A percentile compares a stretch with the other conserved stretches of the same genome.
These are phyloP conservation scores for Globisporangium ultimum DNA, from an alignment of 352 stramenopile genomes.

Conservation along the genomic window DNA sequence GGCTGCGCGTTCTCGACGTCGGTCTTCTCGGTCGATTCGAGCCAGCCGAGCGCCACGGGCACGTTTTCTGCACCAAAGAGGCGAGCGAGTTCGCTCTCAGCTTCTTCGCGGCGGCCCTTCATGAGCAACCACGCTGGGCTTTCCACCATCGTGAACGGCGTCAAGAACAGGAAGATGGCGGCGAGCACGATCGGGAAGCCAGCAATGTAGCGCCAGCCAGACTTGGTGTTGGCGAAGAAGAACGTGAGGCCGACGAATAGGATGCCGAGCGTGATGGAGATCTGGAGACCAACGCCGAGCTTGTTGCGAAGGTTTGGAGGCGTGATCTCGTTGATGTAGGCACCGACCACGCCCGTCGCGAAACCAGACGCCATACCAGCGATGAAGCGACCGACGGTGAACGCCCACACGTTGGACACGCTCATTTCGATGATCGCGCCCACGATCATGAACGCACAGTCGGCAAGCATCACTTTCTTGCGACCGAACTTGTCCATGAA, in stretches of 20 bases:
- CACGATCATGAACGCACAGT: slow-evolving; percentile 35
- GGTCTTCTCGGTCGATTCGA: slow-evolving; percentile 15
- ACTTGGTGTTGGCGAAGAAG: slow-evolving; percentile 42
- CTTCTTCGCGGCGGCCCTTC: slow-evolving; percentile 17
- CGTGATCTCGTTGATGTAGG: slow-evolving; percentile 50
- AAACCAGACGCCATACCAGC: slow-evolving; percentile 41
- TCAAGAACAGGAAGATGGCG: slow-evolving; percentile 28
- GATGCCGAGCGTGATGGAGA: slow-evolving; percentile 43
- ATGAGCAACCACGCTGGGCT: slow-evolving; percentile 44
- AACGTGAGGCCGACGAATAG: slow-evolving; percentile 42
- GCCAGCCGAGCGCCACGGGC: slow-evolving; percentile 27
- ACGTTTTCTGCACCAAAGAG: slow-evolving; percentile 36
- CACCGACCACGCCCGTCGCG: slow-evolving; percentile 27
- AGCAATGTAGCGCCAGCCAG: slow-evolving; percentile 55
- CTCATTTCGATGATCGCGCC: slow-evolving; percentile 28
- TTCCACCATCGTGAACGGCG: slow-evolving; percentile 44
- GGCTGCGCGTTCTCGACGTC: not conserved
- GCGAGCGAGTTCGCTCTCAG: slow-evolving; percentile 21
- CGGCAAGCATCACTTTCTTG: slow-evolving; percentile 21
- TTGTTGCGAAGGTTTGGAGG: slow-evolving; percentile 34
- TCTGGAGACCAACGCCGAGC: slow-evolving; percentile 39
- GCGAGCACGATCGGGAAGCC: slow-evolving; percentile 37
- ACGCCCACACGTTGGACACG: slow-evolving; percentile 22
- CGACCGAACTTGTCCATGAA: slow-evolving; percentile 39
- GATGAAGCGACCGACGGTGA: slow-evolving; percentile 40